Evolutionary conservation across 73 alveolate genomes (phyloP).

Genomic region (Stentor coeruleus): DNA sequence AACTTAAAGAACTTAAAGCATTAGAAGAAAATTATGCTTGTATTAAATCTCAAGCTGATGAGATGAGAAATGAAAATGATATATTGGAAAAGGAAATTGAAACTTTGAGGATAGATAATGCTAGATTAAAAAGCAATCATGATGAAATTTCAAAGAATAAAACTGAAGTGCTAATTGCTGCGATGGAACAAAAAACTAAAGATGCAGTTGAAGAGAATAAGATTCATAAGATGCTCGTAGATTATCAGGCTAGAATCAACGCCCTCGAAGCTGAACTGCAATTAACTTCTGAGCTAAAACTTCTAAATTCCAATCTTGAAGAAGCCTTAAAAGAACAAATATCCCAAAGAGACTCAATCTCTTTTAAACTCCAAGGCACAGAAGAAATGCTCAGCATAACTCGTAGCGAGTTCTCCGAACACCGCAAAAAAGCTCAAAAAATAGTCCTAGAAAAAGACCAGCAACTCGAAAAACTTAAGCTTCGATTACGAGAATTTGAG

Average conservation of each 20-base stretch:
- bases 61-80: slow-evolving; percentile 5
- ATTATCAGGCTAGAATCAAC: background rate
- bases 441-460: slow-evolving; percentile 25
- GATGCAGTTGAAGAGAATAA: slow-evolving; percentile 13
- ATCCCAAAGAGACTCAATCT: background rate
- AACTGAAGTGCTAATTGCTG: slow-evolving; percentile 1
- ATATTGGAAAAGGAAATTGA: slow-evolving; percentile 12
- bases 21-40: background rate
- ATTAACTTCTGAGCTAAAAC: background rate
- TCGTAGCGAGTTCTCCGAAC: slow-evolving; percentile 7
- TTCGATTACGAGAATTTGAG: background rate
- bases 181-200: slow-evolving; percentile 19
- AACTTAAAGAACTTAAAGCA: background rate
- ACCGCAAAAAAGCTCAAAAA: slow-evolving; percentile 27
- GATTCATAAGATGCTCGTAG: background rate
- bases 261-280: background rate
- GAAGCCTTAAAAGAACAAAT: background rate
- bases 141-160: slow-evolving; percentile 11
- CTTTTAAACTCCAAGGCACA: slow-evolving; percentile 7
- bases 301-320: background rate
- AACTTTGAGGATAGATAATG: slow-evolving; percentile 23
- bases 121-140: background rate
- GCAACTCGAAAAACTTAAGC: background rate
- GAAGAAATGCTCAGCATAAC: slow-evolving; percentile 9
- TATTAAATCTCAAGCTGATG: background rate